Conservation (phyloP, 2,329 filamentous ascomycete genomes). For the Cryphonectria radicalis region DNA sequence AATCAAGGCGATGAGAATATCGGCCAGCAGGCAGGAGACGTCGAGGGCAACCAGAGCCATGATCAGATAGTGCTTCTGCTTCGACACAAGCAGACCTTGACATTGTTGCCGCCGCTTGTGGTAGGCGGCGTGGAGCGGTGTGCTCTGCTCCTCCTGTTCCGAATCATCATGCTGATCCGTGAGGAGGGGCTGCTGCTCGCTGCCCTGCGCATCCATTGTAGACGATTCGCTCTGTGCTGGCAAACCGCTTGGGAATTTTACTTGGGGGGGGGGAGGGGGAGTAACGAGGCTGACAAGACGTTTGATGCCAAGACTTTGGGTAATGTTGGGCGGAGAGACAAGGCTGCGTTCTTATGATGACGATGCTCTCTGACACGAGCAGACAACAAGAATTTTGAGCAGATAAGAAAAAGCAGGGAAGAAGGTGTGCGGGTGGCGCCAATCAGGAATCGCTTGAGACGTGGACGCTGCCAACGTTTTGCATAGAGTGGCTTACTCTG, state of each 20-base stretch:
- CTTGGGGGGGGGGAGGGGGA: background rate
- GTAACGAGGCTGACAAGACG: slow-evolving; percentile 1
- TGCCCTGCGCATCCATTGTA: slow-evolving; percentile 21
- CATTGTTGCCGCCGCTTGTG: slow-evolving; percentile 14
- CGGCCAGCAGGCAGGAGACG: slow-evolving; percentile 49
- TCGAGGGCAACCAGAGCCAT: slow-evolving; percentile 51
- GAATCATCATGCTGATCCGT: background rate
- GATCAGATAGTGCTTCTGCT: slow-evolving; percentile 50
- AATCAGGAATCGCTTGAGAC: slow-evolving; percentile 8
- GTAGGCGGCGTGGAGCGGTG: slow-evolving; percentile 18
- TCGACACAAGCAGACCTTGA: slow-evolving; percentile 31
- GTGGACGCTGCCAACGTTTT: background rate
- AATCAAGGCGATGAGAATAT: slow-evolving; percentile 53
- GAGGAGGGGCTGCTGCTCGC: slow-evolving; percentile 28
- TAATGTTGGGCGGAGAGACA: background rate
- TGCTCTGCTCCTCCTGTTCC: slow-evolving; percentile 10
- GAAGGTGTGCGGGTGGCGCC: background rate
- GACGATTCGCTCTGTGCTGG: background rate
- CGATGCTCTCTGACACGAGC: background rate
- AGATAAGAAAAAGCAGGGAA: background rate
- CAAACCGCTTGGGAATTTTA: no score
- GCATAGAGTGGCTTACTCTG: background rate
- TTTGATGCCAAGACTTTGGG: slow-evolving; percentile 16
- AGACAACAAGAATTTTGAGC: background rate
- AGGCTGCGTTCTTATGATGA: slow-evolving; percentile 8